Base-by-base conservation (phyloP, 2,329 filamentous ascomycete genomes). In the Penicillium sp. region DNA sequence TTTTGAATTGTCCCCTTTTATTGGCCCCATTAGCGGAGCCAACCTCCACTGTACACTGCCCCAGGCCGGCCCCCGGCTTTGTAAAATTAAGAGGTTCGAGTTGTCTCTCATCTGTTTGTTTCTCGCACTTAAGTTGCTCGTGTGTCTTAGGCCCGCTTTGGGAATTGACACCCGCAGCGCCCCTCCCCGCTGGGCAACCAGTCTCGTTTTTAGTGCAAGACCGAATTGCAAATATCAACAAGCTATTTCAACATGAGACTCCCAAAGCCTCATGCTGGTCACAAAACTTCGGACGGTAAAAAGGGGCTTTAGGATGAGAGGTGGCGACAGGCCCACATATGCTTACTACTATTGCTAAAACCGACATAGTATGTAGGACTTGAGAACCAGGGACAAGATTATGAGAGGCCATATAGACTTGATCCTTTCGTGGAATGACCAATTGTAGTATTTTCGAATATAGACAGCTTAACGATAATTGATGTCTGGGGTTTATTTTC, bases 11-110 rank as follows among this genome's bases (percentile, higher is more conserved):
- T 26, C 42, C 42, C 37, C 14, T 45, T 45, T 31, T 19, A 45
- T 45, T 45, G 26, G 42, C 16, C 16, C 28, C 28, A 31, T 31
- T 45, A 16, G 26, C 11, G 42, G 28, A n/a, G 2, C 42, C 40
- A 29, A 14, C 11, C 21, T 24, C 42, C 42, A 45, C 28, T 45
- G 42, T 45, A 45, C n/a, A n/a, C 42, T 45, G 42, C 42, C 42
- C 28, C 42, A 45, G 18, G 42, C 42, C n/a, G n/a, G n/a, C 24
- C 42, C 28, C 42, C 11, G 31, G n/a, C 14, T 44, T 44, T n/a
- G n/a, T n/a, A n/a, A n/a, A n/a, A n/a, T n/a, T n/a, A n/a, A n/a
- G n/a, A n/a, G n/a, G 9, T n/a, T 7, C 9, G 34, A 19, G 16
- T 16, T 10, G 16, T 37, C 28, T 43, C 19, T 11, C 14, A 21